A percentile compares a stretch with the other conserved stretches of the same genome.
These are phyloP conservation scores for Colletotrichum filicis DNA, from an alignment of 2,329 filamentous ascomycete species.

Conservation along the genomic window DNA sequence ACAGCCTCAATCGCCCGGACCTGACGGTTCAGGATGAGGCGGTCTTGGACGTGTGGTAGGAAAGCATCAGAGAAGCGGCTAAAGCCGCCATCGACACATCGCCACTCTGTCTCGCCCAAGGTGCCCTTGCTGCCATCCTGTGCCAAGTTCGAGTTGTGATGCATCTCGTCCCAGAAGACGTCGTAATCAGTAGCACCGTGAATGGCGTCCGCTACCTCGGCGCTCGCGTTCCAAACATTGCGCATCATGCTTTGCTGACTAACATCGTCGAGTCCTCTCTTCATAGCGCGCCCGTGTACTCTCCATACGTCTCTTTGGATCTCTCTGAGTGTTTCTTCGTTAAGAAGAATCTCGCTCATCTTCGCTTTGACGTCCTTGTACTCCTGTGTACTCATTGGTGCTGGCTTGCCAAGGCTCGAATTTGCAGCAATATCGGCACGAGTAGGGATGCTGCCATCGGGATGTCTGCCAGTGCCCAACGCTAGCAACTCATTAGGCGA, in stretches of 20 bases:
- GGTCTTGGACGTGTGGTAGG: constrained; percentile 66
- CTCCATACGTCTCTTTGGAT: constrained; percentile 54
- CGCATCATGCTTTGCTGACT: constrained; percentile 46
- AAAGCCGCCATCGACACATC: constrained; percentile 43
- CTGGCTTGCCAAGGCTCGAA: constrained; percentile 47
- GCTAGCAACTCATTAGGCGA: constrained; percentile 63
- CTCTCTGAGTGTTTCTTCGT: constrained; percentile 36
- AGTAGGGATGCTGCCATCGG: constrained; percentile 64
- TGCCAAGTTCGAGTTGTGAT: constrained; percentile 46
- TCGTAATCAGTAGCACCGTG: constrained; percentile 41
- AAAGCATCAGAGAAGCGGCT: constrained; percentile 71
- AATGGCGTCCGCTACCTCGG: constrained; percentile 61
- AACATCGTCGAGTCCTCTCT: constrained; percentile 68
- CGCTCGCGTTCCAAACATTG: constrained; percentile 60
- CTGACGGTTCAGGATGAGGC: constrained; percentile 65
- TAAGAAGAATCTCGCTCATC: constrained; percentile 28
- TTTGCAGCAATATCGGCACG: constrained; percentile 58
- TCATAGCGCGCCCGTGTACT: constrained; percentile 51
- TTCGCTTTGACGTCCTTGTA: constrained; percentile 42
- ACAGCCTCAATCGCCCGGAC: constrained; percentile 65
- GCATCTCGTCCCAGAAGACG: constrained; percentile 46
- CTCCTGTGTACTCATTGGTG: constrained; percentile 43
- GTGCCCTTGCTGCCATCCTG: constrained; percentile 41
- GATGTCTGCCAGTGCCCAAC: constrained; percentile 56
- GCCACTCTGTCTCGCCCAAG: constrained; percentile 38